These are phyloP conservation scores for Aspergillus aculeatinus DNA, from an alignment of 2,329 filamentous ascomycete genomes.

Conservation along the genomic window DNA sequence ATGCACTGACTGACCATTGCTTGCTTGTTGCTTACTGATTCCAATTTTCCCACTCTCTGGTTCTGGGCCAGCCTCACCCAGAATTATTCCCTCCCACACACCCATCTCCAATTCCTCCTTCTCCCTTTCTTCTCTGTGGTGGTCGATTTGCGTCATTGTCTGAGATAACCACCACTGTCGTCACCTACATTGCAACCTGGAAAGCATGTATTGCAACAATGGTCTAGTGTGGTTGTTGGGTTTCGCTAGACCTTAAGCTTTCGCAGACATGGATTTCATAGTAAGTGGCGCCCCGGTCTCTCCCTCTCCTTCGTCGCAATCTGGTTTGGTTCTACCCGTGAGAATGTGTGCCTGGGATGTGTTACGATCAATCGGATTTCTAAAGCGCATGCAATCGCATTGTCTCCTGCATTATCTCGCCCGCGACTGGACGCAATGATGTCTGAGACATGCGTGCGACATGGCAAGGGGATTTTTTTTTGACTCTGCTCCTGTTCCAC, in stretches of 20 bases:
- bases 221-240: constrained; percentile 29
- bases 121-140: constrained; percentile 9
- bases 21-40: neutral
- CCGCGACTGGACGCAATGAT: neutral
- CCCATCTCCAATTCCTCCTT: constrained; percentile 1
- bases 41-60: neutral
- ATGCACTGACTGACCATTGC: neutral
- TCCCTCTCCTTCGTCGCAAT: constrained; percentile 2
- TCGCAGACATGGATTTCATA: constrained; percentile 46
- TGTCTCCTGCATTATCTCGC: neutral
- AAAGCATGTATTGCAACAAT: constrained; percentile 37
- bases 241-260: constrained; percentile 28
- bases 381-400: neutral
- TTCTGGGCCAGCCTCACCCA: constrained; percentile 1
- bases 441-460: constrained; percentile 5
- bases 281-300: constrained; percentile 31
- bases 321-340: neutral
- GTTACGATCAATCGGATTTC: neutral
- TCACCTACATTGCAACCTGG: constrained; percentile 11
- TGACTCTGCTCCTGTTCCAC: constrained; percentile 7
- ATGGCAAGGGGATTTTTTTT: constrained; percentile 2
- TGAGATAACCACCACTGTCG: constrained; percentile 12
- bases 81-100: neutral
- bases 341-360: neutral
- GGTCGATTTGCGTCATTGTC: constrained; percentile 19